Base-by-base conservation (phyloP, 176 grass and related monocot species). In the Luzula sylvatica region DNA sequence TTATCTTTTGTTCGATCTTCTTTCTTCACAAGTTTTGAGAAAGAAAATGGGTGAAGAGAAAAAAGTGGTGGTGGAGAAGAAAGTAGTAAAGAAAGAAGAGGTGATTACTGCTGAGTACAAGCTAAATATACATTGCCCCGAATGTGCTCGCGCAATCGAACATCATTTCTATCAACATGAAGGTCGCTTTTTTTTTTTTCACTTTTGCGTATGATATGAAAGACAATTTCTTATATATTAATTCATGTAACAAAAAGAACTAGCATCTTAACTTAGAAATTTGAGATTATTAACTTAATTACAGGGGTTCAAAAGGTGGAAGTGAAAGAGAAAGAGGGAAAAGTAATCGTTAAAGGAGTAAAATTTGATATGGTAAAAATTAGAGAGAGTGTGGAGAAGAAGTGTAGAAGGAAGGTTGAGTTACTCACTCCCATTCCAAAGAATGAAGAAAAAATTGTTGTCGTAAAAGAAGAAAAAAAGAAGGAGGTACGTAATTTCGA, bases 301-400 rank as follows among this genome's bases (percentile, higher is more conserved):
- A 62, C 66, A 98, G 85, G 92, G 30, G 71, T 98, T 28, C 55
- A 56, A 3, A 83, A 98, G 72, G 92, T 98, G 58, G 83, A 87
- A 26, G 14, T 90, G 43, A 65, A 86, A 17, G 68, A 56, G 0
- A 69, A 35, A 29, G 70, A 50, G 0, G 85, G 81, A 28, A 82
- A 77, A 65, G 81, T 90, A 2, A 83, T 60, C 0, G 85, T 89
- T 18, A 89, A 70, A 58, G 81, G 84, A n/a, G 17, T 62, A 50
- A 65, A 42, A 13, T 81, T 86, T 63, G 92, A 98, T 18, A 24
- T 54, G 12, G 47, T 71, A 54, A 86, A 86, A 63, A 67, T 98
- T 29, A 68, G 74, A 61, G 43, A 17, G n/a, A 75, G 80, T 17
- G 74, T 85, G 0, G 61, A 82, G 55, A 77, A 60, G 46, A 87